Evolutionary conservation across 306 rosid species (phyloP), one percentile per base, ranked within the genome.

Genomic region (Prunus dulcis): DNA sequence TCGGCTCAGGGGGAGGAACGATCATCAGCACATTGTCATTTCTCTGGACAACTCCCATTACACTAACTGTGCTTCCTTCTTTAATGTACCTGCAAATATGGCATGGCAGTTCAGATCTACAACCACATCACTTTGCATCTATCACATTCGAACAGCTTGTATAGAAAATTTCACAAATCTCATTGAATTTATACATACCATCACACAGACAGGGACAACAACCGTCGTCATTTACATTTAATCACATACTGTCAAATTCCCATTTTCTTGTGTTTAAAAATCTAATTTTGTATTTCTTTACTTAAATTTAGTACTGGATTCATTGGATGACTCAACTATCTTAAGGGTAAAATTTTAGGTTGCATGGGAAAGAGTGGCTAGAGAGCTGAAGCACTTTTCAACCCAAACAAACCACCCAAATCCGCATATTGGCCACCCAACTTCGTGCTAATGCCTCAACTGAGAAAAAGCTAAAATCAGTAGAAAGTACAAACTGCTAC

Each of bases 41-140:
- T 84, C 98, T 88, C 69, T 89, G 98, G 78, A 95, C 98, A 38
- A 95, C 93, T 19, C 98, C 98, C 97, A 95, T 95, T 65, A 95
- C 96, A 18, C 98, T 95, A n/a, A 92, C 98, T 12, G 98, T 92
- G 91, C 97, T 95, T 49, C 98, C 98, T 88, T 95, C 98, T 85
- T 95, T 95, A 82, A 95, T 89, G 83, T 90, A 92, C 89, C 98
- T 95, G 84, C 86, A 85, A 43, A 76, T 32, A 14, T 61, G 63
- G 66, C 74, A 73, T 6, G 27, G 9, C 18, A 72, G 67, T 64
- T 70, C 51, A 65, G 64, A 79, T 71, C 58, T 55, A 65, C 77
- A 73, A 18, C 49, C 58, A 73, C 52, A 43, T 41, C 11, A 38
- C 5, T 23, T 57, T 20, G n/a, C 22, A 14, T 22, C 28, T 41